Evolutionary conservation across 225 moss, liverwort and hornwort species (phyloP).

Genomic region (Thuidium tamariscinum): DNA sequence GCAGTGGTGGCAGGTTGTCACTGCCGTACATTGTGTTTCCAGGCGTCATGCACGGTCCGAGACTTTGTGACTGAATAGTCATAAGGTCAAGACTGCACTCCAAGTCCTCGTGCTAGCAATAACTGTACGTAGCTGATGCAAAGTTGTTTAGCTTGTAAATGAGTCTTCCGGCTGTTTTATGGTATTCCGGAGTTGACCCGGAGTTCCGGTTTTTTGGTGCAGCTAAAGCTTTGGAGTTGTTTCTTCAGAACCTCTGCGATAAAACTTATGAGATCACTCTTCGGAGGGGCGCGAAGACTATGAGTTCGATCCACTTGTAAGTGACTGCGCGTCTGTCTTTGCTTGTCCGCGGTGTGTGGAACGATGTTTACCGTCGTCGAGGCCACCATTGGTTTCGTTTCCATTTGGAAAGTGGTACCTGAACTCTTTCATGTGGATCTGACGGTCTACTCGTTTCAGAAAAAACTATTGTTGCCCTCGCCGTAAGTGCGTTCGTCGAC

Average conservation of each 20-base stretch:
- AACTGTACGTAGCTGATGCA: constrained; percentile 4
- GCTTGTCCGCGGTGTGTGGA: background rate
- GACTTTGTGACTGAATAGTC: constrained; percentile 57
- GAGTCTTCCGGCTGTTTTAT: background rate
- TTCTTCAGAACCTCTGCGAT: constrained; percentile 93
- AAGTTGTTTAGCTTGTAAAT: background rate
- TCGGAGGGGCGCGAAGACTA: constrained; percentile 94
- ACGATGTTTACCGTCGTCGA: background rate
- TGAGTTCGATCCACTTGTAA: constrained; percentile 98
- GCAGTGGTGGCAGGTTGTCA: constrained; percentile 64
- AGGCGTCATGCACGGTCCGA: constrained; percentile 40
- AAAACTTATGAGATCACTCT: constrained; percentile 96
- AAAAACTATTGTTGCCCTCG: background rate
- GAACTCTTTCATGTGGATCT: background rate
- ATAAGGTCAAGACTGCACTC: constrained; percentile 46
- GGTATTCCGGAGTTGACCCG: background rate
- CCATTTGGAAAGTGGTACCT: background rate
- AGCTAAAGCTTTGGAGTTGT: constrained; percentile 98
- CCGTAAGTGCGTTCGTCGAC: background rate
- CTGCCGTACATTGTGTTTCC: constrained; percentile 40
- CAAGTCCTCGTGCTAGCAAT: constrained; percentile 15
- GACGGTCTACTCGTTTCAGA: background rate
- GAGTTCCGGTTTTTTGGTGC: constrained; percentile 3
- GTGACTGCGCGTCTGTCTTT: background rate
- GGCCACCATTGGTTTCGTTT: background rate